Base-by-base conservation (phyloP, 2,329 filamentous ascomycete species). In the Phaeomoniella chlamydospora region DNA sequence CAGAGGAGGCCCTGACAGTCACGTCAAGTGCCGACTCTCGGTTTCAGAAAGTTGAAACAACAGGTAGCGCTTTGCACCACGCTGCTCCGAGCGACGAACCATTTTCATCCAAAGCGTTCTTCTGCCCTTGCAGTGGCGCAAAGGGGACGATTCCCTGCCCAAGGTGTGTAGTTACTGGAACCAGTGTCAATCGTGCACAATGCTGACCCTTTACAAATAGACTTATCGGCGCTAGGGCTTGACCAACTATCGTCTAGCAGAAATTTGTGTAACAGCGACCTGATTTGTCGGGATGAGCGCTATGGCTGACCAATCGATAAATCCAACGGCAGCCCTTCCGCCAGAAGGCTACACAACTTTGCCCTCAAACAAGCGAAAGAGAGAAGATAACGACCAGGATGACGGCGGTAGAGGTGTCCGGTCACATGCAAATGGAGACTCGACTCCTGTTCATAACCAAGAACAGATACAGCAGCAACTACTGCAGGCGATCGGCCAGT, bases 401-500 rank as follows among this genome's bases (percentile, higher is more conserved):
- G 31, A 32, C 14, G 29, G 18, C 12, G 44, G 42, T 16, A 41
- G 43, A 14, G 32, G 39, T n/a, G 32, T 41, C 10, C 45, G 44
- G 34, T 19, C 35, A 14, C 41, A 41, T 12, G 41, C 44, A 16
- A 46, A 45, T 17, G 44, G 44, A 5, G 37, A 39, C 16, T 18
- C 6, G 9, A 29, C 16, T 2, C 33, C 10, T 12, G 16, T 18
- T 16, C 17, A 37, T 32, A 35, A 47, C 49, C 18, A 47, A 50
- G n/a, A 50, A 49, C 4, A 56, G 59, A 63, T 61, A 37, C 61
- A 62, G 37, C 58, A 60, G 42, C 59, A 62, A 36, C 59, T 63
- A 18, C 51, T 68, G 29, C 62, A 67, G 36, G 61, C 65, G 44
- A 57, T 65, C 29, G 62, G 61, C 6, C 61, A 64, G 33, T 68